These are phyloP conservation scores for Microcyclospora tardicrescens DNA, from an alignment of 2,329 filamentous ascomycete genomes.

Conservation along the genomic window DNA sequence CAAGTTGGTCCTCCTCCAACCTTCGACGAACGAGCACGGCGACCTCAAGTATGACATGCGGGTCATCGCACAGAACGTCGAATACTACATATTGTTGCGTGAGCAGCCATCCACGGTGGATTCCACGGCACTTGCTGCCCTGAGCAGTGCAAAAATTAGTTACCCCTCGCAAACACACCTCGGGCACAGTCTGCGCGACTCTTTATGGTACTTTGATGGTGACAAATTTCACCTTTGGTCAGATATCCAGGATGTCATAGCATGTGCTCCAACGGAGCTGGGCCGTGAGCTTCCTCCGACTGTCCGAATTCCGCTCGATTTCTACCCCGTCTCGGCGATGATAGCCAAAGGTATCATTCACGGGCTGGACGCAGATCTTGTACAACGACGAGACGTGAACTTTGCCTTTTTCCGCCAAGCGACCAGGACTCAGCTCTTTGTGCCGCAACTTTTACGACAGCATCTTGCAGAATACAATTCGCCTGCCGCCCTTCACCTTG, in stretches of 20 bases:
- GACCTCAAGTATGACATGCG: slow-evolving; percentile 97
- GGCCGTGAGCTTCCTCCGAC: slow-evolving; percentile 59
- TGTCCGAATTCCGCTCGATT: slow-evolving; percentile 75
- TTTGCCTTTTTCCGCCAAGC: slow-evolving; percentile 84
- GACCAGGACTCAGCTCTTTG: slow-evolving; percentile 84
- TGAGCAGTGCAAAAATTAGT: slow-evolving; percentile 8
- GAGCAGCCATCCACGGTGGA: slow-evolving; percentile 46
- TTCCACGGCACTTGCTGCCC: slow-evolving; percentile 4
- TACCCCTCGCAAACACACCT: slow-evolving; percentile 11
- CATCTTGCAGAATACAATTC: slow-evolving; percentile 64
- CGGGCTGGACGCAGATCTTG: slow-evolving; percentile 80
- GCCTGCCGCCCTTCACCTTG: slow-evolving; percentile 67
- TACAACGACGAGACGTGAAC: slow-evolving; percentile 81
- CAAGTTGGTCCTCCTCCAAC: slow-evolving; percentile 83
- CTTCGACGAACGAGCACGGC: slow-evolving; percentile 66
- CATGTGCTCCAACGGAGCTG: slow-evolving; percentile 52
- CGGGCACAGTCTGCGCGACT: slow-evolving; percentile 57
- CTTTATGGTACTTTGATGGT: slow-evolving; percentile 90
- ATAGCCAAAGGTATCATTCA: slow-evolving; percentile 83
- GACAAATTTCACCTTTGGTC: slow-evolving; percentile 77
- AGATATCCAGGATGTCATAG: slow-evolving; percentile 71
- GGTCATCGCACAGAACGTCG: slow-evolving; percentile 87
- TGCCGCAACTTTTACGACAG: slow-evolving; percentile 74
- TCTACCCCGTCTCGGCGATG: slow-evolving; percentile 81
- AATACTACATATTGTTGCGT: slow-evolving; percentile 86